Evolutionary conservation across 1,284 basidiomycete genomes (phyloP).

Genomic region (Neolentinus lepideus): DNA sequence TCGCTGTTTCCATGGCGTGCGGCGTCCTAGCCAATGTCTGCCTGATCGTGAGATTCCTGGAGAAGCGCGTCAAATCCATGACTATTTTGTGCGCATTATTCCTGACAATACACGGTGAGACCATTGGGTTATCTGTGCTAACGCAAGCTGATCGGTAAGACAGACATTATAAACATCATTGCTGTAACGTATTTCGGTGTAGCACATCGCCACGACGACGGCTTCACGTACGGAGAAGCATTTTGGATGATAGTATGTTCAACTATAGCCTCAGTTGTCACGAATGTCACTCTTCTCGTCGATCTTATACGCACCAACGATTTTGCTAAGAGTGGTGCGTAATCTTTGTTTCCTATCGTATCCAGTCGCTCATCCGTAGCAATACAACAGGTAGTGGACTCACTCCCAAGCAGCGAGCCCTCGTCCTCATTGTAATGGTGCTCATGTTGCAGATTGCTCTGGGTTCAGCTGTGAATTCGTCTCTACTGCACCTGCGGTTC

Average conservation of each 20-base stretch:
- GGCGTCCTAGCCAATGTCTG: conserved; percentile 66
- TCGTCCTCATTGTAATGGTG: conserved; percentile 73
- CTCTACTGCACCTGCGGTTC: conserved; percentile 50
- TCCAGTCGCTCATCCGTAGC: background rate
- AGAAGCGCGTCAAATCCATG: conserved; percentile 50
- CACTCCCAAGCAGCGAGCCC: conserved; percentile 71
- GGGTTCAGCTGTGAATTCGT: conserved; percentile 53
- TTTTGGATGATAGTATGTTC: conserved; percentile 82
- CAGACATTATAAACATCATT: conserved; percentile 67
- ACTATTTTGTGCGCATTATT: conserved; percentile 60
- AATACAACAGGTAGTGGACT: conserved; percentile 58
- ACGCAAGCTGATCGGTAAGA: too few species aligned
- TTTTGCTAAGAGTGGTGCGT: conserved; percentile 60
- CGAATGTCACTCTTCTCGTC: conserved; percentile 62
- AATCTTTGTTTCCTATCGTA: background rate
- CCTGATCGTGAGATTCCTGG: conserved; percentile 67
- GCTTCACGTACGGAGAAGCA: conserved; percentile 64
- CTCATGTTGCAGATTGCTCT: conserved; percentile 69
- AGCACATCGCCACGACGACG: conserved; percentile 57
- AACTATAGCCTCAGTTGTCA: conserved; percentile 59
- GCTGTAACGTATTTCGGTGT: conserved; percentile 61
- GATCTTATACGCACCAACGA: conserved; percentile 58
- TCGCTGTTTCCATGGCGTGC: conserved; percentile 62
- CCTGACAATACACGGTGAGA: conserved; percentile 60
- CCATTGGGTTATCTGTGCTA: too few species aligned